Evolutionary conservation across 306 rosid species (phyloP).

Genomic region (Cicer yamashitae): DNA sequence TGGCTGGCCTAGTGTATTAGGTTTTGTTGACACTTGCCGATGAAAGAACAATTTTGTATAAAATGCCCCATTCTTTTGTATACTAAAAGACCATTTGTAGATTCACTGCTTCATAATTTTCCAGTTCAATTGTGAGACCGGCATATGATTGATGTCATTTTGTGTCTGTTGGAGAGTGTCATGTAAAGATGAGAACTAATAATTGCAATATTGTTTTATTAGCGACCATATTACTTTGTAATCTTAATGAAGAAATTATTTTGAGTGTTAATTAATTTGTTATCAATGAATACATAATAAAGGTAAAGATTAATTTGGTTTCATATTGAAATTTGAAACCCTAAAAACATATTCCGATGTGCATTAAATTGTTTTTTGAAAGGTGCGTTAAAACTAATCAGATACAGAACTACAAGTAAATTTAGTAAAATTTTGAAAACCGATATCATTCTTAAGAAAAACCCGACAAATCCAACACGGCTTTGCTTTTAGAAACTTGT

Average conservation of each 20-base stretch:
- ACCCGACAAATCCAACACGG: too few species aligned
- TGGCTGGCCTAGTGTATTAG: constrained; percentile 38
- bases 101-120: constrained; percentile 37
- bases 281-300: neutral
- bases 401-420: too few species aligned
- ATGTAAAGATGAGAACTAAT: constrained; percentile 8
- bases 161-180: constrained; percentile 12
- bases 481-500: too few species aligned
- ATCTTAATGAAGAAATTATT: neutral
- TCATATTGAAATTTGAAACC: neutral
- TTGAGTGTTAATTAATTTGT: neutral
- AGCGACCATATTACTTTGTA: neutral
- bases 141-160: constrained; percentile 29
- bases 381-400: too few species aligned
- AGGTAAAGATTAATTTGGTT: neutral
- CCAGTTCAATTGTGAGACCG: constrained; percentile 12
- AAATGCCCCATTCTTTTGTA: constrained; percentile 54
- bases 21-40: constrained; percentile 42
- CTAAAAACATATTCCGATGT: neutral
- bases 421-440: too few species aligned
- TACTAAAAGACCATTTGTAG: constrained; percentile 44
- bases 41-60: constrained; percentile 44
- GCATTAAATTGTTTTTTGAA: neutral
- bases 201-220: neutral
- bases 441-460: too few species aligned